Evolutionary conservation across 441 rosid species (phyloP), one percentile per base, ranked within the genome.

Genomic region (Isatis lusitanica): DNA sequence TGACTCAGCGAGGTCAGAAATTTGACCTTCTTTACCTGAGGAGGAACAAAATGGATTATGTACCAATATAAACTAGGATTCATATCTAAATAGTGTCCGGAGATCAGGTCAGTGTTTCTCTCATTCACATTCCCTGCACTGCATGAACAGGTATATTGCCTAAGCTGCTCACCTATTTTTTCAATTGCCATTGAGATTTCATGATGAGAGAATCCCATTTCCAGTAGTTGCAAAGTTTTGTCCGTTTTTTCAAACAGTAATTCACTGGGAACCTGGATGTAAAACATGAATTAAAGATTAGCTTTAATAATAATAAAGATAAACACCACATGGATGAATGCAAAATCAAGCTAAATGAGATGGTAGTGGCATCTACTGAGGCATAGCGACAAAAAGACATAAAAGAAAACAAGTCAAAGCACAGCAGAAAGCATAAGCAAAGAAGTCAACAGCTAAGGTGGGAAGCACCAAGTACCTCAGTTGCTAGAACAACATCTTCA

Each of bases 161-260:
- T 39, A 68, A 68, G 69, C 35, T 66, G 75, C 94, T 76, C 63
- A 92, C 99, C 97, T 44, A 83, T 80, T 76, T 83, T 90, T 72
- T 92, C 98, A 64, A 94, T 81, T 21, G 93, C 98, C 73, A 81
- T 63, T 72, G 98, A 94, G 65, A 92, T 79, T 80, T 94, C 90
- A 76, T 83, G 80, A 78, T 86, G 90, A 50, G 97, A 80, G 88
- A 92, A 94, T 71, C 98, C 98, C 94, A 92, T 87, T 78, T 89
- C 88, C 73, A 94, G 90, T 85, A 94, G 83, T 10, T 55, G 71
- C 73, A 92, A 86, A 11, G 98, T 92, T 79, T 85, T 92, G 64
- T 85, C 92, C 97, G 87, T 90, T 24, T 88, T 88, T 69, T 88
- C 86, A 83, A 71, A 91, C 77, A 89, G 77, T 17, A 50, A 42